Conservation (phyloP, 352 stramenopile species). For the Elongisporangium prolatum region DNA sequence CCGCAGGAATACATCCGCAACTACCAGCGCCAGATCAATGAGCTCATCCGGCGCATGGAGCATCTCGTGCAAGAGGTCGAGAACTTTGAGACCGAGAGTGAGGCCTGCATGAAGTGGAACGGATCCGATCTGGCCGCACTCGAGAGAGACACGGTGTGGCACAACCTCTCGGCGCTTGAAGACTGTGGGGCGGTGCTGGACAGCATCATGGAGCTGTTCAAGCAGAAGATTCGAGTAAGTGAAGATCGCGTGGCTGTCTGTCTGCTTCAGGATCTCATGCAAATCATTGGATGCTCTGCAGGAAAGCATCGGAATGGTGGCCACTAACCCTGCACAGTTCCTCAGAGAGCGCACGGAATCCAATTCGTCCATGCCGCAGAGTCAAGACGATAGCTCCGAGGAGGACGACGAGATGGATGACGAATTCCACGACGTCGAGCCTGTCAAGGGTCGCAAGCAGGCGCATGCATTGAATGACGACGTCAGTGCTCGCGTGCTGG, state of each 20-base stretch:
- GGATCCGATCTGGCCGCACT: slow-evolving; percentile 33
- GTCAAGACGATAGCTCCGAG: slow-evolving; percentile 44
- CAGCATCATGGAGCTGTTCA: slow-evolving; percentile 33
- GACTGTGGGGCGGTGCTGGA: slow-evolving; percentile 43
- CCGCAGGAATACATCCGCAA: slow-evolving; percentile 44
- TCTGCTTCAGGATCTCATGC: slow-evolving; percentile 1
- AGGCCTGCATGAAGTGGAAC: slow-evolving; percentile 26
- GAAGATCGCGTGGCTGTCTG: background rate
- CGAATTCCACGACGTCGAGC: slow-evolving; percentile 67
- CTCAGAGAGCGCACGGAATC: slow-evolving; percentile 32
- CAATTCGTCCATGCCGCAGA: slow-evolving; percentile 35
- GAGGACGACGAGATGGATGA: slow-evolving; percentile 44
- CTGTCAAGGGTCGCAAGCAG: slow-evolving; percentile 69
- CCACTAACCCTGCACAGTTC: slow-evolving; percentile 36
- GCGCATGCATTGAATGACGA: slow-evolving; percentile 73
- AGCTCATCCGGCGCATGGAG: slow-evolving; percentile 54
- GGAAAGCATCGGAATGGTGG: slow-evolving; percentile 48
- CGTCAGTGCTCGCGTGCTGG: slow-evolving; percentile 62
- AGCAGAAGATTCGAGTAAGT: slow-evolving; percentile 50
- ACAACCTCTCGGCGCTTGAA: slow-evolving; percentile 53
- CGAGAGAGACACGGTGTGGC: slow-evolving; percentile 52
- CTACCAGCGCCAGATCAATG: slow-evolving; percentile 55
- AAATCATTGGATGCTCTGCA: slow-evolving; percentile 2
- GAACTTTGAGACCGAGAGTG: slow-evolving; percentile 41
- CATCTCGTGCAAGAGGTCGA: slow-evolving; percentile 56